A percentile compares a stretch with the other conserved stretches of the same genome.
phyloP scores from a whole-genome alignment of 257 asterid species.

The Euphrasia confusa region DNA sequence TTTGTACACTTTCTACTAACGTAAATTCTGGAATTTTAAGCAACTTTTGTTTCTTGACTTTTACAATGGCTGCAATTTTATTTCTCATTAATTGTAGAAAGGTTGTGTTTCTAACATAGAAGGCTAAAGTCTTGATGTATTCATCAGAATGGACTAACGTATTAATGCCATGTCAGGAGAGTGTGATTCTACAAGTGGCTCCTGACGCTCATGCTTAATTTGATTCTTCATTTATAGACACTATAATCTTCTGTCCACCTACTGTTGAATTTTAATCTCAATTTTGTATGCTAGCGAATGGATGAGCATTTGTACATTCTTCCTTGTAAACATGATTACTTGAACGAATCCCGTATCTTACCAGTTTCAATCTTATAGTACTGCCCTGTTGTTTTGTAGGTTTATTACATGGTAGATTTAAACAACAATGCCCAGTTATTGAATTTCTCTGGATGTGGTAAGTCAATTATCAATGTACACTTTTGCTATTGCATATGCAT shows the following conservation, averaged over 20 bases:
- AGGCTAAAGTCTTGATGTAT: neutral
- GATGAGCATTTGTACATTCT: neutral
- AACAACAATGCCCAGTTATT: constrained; percentile 62
- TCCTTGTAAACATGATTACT: constrained; percentile 2
- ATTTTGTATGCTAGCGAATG: constrained; percentile 7
- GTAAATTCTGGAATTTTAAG: constrained; percentile 10
- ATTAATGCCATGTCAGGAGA: constrained; percentile 3
- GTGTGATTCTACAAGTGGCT: constrained; percentile 17
- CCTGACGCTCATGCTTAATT: neutral
- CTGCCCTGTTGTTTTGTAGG: constrained; percentile 43
- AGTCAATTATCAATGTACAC: constrained; percentile 29
- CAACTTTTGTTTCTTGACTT: constrained; percentile 15
- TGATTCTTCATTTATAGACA: constrained; percentile 1
- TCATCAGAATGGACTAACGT: constrained; percentile 1
- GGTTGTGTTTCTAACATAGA: constrained; percentile 4
- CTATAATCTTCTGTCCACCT: neutral
- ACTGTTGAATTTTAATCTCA: constrained; percentile 11
- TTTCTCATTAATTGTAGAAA: constrained; percentile 15
- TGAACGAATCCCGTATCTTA: constrained; percentile 11
- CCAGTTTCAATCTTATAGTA: constrained; percentile 8
- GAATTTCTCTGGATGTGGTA: constrained; percentile 99
- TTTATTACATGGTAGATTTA: constrained; percentile 82
- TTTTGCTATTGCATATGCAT: neutral
- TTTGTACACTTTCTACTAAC: neutral
- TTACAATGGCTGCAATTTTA: neutral